A percentile compares a stretch with the other conserved stretches of the same genome.
Evolutionary conservation across 23 red algal genomes (phyloP).

Genomic region (Gracilaria gracilis): DNA sequence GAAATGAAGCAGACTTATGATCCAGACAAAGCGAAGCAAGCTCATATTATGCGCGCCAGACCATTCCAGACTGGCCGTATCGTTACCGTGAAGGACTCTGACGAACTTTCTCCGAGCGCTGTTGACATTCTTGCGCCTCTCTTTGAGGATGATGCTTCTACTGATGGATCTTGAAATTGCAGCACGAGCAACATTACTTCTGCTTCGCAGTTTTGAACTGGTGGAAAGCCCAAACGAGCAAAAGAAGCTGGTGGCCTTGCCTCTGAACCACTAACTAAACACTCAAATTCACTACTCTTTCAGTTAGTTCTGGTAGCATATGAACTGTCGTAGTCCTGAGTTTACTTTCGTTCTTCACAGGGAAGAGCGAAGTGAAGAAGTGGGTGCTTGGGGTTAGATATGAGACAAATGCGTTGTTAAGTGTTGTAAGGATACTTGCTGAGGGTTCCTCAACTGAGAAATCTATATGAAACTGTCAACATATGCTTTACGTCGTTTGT

Average conservation of each 20-base stretch:
- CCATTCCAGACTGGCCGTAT: constrained; percentile 28
- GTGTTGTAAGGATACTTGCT: neutral
- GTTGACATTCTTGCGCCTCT: constrained; percentile 30
- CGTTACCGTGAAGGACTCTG: neutral
- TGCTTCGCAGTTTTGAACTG: constrained; percentile 27
- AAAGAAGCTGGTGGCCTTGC: constrained; percentile 12
- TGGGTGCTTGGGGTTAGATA: neutral
- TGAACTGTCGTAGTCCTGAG: constrained; percentile 8
- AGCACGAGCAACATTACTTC: neutral
- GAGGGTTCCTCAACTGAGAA: neutral
- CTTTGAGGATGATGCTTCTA: constrained; percentile 40
- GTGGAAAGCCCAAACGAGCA: neutral
- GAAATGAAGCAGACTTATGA: constrained; percentile 71
- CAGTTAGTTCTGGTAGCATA: constrained; percentile 2
- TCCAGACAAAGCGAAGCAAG: constrained; percentile 64
- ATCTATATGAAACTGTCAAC: neutral
- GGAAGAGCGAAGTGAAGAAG: neutral
- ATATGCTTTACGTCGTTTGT: neutral
- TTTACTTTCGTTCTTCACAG: neutral
- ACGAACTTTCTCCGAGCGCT: constrained; percentile 21
- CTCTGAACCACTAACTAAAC: constrained; percentile 36
- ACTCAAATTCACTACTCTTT: constrained; percentile 35
- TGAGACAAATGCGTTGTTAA: neutral
- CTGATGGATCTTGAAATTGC: constrained; percentile 7
- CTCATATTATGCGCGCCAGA: constrained; percentile 54